phyloP scores from a whole-genome alignment of 257 asterid genomes.

The Apocynum venetum region DNA sequence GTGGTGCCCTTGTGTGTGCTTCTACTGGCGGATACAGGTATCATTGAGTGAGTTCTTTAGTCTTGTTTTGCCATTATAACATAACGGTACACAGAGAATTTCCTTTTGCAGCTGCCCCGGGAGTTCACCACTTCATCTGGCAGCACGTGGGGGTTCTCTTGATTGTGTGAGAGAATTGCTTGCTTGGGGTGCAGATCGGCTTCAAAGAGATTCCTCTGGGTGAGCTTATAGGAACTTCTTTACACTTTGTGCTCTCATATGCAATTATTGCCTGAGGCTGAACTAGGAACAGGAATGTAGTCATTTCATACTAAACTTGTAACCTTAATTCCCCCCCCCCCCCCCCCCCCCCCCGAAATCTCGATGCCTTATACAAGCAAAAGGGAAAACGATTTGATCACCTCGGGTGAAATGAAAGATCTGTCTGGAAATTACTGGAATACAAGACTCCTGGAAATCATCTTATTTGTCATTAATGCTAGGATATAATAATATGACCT shows the following conservation, averaged over 20 bases:
- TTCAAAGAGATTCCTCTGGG: slow-evolving; percentile 74
- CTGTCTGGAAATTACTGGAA: not conserved
- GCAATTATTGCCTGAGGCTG: not conserved
- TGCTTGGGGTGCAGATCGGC: slow-evolving; percentile 82
- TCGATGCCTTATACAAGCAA: not conserved
- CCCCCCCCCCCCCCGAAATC: too few relatives aligned
- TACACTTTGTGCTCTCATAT: not conserved
- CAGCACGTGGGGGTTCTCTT: slow-evolving; percentile 80
- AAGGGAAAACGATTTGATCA: not conserved
- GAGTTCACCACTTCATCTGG: slow-evolving; percentile 79
- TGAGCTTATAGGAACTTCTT: slow-evolving; percentile 22
- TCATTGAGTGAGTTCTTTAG: not conserved
- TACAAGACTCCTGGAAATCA: not conserved
- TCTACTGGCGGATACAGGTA: slow-evolving; percentile 74
- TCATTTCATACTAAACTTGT: not conserved
- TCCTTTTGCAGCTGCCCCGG: slow-evolving; percentile 53
- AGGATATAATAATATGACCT: not conserved
- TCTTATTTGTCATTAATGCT: not conserved
- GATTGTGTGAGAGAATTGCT: slow-evolving; percentile 78
- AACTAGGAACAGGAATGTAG: not conserved
- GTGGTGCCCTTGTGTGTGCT: slow-evolving; percentile 75
- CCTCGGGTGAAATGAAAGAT: not conserved
- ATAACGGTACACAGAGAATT: not conserved
- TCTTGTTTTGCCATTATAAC: slow-evolving; percentile 6
- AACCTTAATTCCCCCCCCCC: not conserved